phyloP scores from a whole-genome alignment of 2,329 filamentous ascomycete species.

The Ophiostoma quercus region DNA sequence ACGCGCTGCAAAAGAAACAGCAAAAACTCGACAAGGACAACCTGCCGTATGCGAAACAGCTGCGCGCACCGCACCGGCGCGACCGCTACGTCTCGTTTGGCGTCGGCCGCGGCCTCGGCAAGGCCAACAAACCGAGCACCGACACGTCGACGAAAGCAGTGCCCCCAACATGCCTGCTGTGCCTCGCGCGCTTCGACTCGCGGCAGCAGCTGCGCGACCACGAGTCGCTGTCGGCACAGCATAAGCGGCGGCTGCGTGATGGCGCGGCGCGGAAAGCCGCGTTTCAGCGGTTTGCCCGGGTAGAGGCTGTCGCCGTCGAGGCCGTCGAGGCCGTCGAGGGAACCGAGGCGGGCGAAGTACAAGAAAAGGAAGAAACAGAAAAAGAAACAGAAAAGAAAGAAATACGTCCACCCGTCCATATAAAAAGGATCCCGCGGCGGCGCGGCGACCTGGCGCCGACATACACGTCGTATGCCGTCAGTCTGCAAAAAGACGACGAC shows the following conservation, averaged over 20 bases:
- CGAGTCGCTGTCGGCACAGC: slow-evolving; percentile 29
- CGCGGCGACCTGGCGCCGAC: slow-evolving; percentile 36
- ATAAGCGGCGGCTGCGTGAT: slow-evolving; percentile 28
- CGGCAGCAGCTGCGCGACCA: slow-evolving; percentile 34
- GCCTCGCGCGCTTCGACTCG: slow-evolving; percentile 53
- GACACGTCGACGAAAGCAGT: background rate
- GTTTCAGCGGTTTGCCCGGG: slow-evolving; percentile 22
- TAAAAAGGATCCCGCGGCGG: slow-evolving; percentile 30
- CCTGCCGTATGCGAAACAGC: slow-evolving; percentile 22
- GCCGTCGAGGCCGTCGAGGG: background rate
- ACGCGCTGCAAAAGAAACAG: background rate
- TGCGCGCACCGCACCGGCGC: slow-evolving; percentile 30
- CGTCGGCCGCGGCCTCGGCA: slow-evolving; percentile 41
- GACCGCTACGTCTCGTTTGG: slow-evolving; percentile 52
- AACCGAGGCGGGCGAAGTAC: no score
- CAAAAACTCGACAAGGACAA: background rate
- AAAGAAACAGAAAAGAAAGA: background rate
- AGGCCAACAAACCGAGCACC: slow-evolving; percentile 5
- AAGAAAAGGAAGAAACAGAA: slow-evolving; percentile 29
- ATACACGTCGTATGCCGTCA: slow-evolving; percentile 49
- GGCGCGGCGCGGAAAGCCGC: slow-evolving; percentile 18
- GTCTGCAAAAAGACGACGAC: slow-evolving; percentile 22
- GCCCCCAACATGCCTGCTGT: slow-evolving; percentile 48
- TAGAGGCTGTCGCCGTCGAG: background rate
- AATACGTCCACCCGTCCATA: slow-evolving; percentile 20